Percentiles rank a stretch among this genome's conserved stretches.
Evolutionary conservation across 768 basidiomycete species (phyloP).

Genomic region (Udeniomyces megalosporus): DNA sequence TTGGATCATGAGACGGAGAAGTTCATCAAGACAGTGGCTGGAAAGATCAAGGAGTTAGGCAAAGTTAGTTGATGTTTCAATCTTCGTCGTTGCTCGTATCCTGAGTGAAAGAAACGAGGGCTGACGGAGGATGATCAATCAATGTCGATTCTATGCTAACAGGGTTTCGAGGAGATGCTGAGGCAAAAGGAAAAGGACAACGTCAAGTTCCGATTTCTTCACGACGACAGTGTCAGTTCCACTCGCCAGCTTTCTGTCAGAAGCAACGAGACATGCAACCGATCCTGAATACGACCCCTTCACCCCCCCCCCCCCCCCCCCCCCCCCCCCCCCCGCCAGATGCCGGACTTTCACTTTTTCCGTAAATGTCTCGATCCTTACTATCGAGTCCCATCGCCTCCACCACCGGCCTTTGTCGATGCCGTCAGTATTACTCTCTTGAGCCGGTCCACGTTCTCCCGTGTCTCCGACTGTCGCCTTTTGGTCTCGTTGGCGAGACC

Average conservation of each 20-base stretch:
- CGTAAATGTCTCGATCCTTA: constrained; percentile 26
- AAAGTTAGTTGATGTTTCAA: constrained; percentile 25
- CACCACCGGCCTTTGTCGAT: constrained; percentile 28
- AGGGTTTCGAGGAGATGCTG: constrained; percentile 50
- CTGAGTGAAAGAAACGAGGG: no score
- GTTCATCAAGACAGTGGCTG: constrained; percentile 75
- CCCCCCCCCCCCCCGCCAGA: constrained; percentile 18
- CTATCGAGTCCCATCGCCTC: constrained; percentile 32
- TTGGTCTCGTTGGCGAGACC: no score
- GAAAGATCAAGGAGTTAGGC: constrained; percentile 67
- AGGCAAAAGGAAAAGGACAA: constrained; percentile 62
- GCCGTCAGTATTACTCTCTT: constrained; percentile 28
- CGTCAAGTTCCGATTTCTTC: constrained; percentile 64
- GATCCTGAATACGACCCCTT: background rate
- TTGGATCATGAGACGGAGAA: constrained; percentile 55
- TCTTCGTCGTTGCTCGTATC: no score
- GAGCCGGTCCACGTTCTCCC: no score
- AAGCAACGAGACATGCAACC: background rate
- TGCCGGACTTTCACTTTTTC: constrained; percentile 34
- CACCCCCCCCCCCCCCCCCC: background rate
- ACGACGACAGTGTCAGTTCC: constrained; percentile 30
- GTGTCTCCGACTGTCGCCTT: no score
- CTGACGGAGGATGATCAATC: no score
- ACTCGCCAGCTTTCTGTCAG: background rate
- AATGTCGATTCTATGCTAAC: no score